Evolutionary conservation across 441 rosid species (phyloP), one percentile per base, ranked within the genome.

Genomic region (Populus tomentosa): DNA sequence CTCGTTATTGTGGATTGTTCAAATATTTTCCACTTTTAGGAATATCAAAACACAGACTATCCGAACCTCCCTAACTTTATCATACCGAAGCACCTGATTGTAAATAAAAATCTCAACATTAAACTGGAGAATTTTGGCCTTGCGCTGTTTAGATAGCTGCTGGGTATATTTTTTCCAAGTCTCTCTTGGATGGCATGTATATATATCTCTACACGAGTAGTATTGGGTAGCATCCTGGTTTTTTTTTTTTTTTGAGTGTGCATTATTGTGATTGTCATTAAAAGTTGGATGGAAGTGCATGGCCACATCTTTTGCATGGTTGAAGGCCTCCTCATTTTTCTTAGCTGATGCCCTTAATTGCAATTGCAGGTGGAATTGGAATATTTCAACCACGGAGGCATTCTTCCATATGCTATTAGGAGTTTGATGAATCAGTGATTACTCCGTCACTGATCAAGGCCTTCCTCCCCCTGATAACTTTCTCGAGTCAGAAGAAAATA

Each of bases 351-450:
- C n/a, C 16, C 21, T 26, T 46, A 50, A 46, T 78, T 74, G 64
- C 10, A 65, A 70, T 75, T 84, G 77, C 83, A 95, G 99, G 99
- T 96, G 84, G 99, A 96, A 72, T 84, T 96, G 94, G 97, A 79
- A 0, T 94, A 96, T 82, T 94, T 90, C 87, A 82, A 89, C 77
- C 84, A 91, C 35, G 99, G 98, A 73, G 99, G 98, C 21, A 96
- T 96, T 21, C 97, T 94, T 80, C 98, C 97, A 6, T 92, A 90
- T 38, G 98, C 88, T 30, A 91, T 96, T 75, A 86, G 98, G 76
- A 94, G 88, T 87, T 89, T 87, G 83, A 89, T 71, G 82, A 88
- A 89, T 85, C 85, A 87, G 71, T 86, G 79, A 82, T 38, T 23
- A 14, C 24, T 56, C 75, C 36, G 7, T 46, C 40, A 61, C 38